phyloP scores from a whole-genome alignment of 2,329 filamentous ascomycete species.

The Fusarium drepaniforme region DNA sequence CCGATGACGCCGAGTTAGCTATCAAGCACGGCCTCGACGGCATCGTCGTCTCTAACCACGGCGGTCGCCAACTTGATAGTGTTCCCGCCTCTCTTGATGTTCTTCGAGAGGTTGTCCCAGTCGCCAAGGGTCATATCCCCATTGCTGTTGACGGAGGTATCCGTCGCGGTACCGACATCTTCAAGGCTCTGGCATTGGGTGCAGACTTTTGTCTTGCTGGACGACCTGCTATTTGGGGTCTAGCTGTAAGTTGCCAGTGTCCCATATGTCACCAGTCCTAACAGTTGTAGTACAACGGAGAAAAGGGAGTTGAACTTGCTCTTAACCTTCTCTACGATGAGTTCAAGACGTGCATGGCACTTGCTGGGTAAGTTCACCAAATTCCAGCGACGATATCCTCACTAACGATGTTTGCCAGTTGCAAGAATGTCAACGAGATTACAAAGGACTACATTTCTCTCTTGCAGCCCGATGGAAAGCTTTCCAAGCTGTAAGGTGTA shows the following conservation, averaged over 20 bases:
- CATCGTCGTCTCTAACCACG: slow-evolving; percentile 52
- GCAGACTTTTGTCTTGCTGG: slow-evolving; percentile 38
- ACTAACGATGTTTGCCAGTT: background rate
- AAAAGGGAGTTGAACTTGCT: slow-evolving; percentile 10
- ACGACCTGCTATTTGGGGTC: slow-evolving; percentile 24
- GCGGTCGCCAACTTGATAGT: slow-evolving; percentile 50
- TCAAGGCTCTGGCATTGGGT: slow-evolving; percentile 51
- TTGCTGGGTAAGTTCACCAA: slow-evolving; percentile 5
- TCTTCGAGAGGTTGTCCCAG: slow-evolving; percentile 44
- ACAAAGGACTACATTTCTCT: slow-evolving; percentile 20
- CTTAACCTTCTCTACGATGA: slow-evolving; percentile 18
- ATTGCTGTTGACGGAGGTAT: slow-evolving; percentile 50
- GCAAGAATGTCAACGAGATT: slow-evolving; percentile 17
- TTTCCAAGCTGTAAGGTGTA: slow-evolving; percentile 9
- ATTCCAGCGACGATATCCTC: background rate
- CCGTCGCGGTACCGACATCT: slow-evolving; percentile 50
- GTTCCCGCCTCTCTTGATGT: slow-evolving; percentile 48
- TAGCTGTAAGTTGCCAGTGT: slow-evolving; percentile 11
- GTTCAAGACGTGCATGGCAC: slow-evolving; percentile 22
- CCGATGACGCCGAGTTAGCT: slow-evolving; percentile 46
- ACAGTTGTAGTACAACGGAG: slow-evolving; percentile 9
- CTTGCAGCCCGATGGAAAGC: slow-evolving; percentile 7
- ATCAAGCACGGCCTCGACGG: slow-evolving; percentile 46
- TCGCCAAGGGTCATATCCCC: slow-evolving; percentile 37
- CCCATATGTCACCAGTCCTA: too few species aligned